Evolutionary conservation across 257 asterid species (phyloP), one percentile per base, ranked within the genome.

Genomic region (Fraxinus americana): DNA sequence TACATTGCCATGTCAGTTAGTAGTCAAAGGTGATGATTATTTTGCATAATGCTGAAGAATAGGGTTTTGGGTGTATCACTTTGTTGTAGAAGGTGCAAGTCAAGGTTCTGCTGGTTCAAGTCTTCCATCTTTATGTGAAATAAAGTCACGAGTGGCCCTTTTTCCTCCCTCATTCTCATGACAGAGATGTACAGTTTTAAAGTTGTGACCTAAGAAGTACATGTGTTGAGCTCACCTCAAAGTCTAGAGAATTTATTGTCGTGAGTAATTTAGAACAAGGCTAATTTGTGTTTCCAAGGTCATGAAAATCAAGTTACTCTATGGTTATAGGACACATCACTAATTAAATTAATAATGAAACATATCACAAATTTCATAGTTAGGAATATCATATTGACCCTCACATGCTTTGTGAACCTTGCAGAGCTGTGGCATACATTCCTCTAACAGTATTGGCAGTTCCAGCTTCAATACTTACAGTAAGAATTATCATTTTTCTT

Each of bases 391-490:
- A 8, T 63, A 10, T 27, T 9, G 39, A 27, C 35, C 50, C 43
- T 38, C 10, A 19, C 72, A 36, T 71, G 70, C 65, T 73, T 70
- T 50, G 17, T 36, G 21, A 54, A 34, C 66, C 65, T 34, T 67
- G 77, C 87, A 87, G 91, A 85, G 91, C 91, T 61, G 72, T 85
- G 68, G 91, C 91, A 75, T 95, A 95, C 83, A 91, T 95, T 82
- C 97, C 99, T 52, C 80, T 96, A 74, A 96, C 99, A 19, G 90
- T 93, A 79, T 83, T 96, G 87, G 98, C 98, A 68, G 99, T 96
- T 81, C 99, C 99, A 77, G 99, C 99, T 81, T 96, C 99, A 75
- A 78, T 96, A 69, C 92, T 96, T 73, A 95, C 99, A 71, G 99
- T 96, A 86, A 82, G 82, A 81, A 75, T 72, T 54, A 23, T 36